Evolutionary conservation across 23 red algal species (phyloP).

Genomic region (Gracilaria gracilis): DNA sequence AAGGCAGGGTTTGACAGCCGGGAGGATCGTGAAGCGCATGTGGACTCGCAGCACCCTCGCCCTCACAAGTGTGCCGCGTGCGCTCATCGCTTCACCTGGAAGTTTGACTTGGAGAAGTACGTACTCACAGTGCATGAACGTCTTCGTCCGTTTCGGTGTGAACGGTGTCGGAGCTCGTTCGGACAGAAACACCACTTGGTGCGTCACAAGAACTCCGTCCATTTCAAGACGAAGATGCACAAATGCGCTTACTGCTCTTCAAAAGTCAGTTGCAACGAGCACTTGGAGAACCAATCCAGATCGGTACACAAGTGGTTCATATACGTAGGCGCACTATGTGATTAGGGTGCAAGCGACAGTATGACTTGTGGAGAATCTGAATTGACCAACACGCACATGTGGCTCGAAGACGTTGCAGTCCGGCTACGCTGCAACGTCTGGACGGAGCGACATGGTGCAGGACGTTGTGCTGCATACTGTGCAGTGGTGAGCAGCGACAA

Average conservation of each 20-base stretch:
- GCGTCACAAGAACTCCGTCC: conserved; percentile 57
- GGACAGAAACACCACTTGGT: conserved; percentile 73
- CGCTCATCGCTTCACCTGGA: conserved; percentile 12
- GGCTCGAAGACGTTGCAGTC: no score
- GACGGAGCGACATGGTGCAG: no score
- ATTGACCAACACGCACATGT: no score
- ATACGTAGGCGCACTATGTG: neutral
- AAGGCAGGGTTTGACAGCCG: neutral
- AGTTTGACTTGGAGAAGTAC: conserved; percentile 62
- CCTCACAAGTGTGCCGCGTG: conserved; percentile 23
- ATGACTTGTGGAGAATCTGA: neutral
- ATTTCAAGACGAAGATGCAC: conserved; percentile 38
- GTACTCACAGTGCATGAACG: conserved; percentile 42
- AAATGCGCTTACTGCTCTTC: neutral
- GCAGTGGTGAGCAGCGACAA: no score
- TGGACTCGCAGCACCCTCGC: neutral
- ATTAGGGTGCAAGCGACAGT: neutral
- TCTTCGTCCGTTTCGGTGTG: conserved; percentile 60
- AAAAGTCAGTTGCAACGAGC: conserved; percentile 28
- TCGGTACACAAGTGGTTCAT: conserved; percentile 27
- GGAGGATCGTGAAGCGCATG: conserved; percentile 16
- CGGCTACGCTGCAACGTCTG: no score
- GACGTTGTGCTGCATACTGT: no score
- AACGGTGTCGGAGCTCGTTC: conserved; percentile 36
- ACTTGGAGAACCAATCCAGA: conserved; percentile 30